Evolutionary conservation across 1,284 basidiomycete genomes (phyloP).

Genomic region (Irpex lacteus): DNA sequence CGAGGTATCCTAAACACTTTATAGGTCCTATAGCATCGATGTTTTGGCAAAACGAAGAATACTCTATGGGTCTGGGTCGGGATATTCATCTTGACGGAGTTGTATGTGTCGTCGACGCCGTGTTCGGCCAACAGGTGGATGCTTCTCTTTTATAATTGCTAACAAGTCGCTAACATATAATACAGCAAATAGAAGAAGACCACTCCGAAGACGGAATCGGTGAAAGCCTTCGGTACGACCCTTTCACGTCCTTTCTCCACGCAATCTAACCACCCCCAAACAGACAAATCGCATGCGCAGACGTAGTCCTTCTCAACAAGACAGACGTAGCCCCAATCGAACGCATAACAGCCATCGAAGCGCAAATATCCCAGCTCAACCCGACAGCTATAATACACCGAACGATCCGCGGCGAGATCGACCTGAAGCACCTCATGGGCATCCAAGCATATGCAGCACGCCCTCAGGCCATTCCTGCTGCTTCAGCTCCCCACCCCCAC

Average conservation of each 20-base stretch:
- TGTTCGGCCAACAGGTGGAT: constrained; percentile 75
- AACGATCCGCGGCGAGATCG: constrained; percentile 68
- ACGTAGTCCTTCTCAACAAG: constrained; percentile 91
- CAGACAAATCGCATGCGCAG: constrained; percentile 88
- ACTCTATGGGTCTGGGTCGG: constrained; percentile 61
- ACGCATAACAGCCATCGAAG: constrained; percentile 46
- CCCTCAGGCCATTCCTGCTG: constrained; percentile 17
- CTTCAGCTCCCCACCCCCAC: constrained; percentile 31
- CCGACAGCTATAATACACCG: constrained; percentile 71
- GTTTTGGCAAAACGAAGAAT: constrained; percentile 94
- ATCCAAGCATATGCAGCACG: constrained; percentile 69
- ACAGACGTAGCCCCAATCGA: constrained; percentile 62
- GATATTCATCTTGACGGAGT: constrained; percentile 86
- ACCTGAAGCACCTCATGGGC: constrained; percentile 73
- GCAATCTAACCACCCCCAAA: neutral
- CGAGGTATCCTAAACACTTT: constrained; percentile 11
- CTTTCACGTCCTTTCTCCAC: neutral
- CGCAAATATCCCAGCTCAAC: constrained; percentile 69
- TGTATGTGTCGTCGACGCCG: constrained; percentile 87
- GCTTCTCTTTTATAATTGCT: neutral
- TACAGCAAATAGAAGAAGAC: constrained; percentile 82
- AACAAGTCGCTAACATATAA: constrained; percentile 4
- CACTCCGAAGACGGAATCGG: constrained; percentile 64
- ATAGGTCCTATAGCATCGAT: constrained; percentile 79
- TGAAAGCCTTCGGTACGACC: constrained; percentile 70